These are phyloP conservation scores for Phaeosphaeria sp. DNA, from an alignment of 2,329 filamentous ascomycete genomes.

Conservation along the genomic window DNA sequence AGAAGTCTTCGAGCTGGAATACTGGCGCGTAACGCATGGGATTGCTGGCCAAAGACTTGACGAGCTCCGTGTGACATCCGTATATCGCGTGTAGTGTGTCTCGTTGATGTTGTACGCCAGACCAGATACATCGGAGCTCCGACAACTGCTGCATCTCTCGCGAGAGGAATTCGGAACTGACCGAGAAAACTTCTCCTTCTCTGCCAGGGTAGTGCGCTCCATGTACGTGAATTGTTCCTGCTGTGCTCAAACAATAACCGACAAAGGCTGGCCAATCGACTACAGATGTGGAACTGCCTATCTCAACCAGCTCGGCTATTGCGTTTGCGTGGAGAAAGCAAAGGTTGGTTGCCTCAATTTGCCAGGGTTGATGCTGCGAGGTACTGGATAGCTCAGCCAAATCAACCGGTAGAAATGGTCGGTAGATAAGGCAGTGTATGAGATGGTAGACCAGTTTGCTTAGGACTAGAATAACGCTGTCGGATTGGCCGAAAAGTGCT, in stretches of 20 bases:
- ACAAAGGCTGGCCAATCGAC: constrained; percentile 88
- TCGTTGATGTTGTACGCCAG: constrained; percentile 78
- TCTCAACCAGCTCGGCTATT: constrained; percentile 80
- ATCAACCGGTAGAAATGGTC: constrained; percentile 85
- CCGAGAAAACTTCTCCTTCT: constrained; percentile 68
- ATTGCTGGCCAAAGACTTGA: constrained; percentile 72
- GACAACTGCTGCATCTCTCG: constrained; percentile 80
- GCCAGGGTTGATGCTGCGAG: constrained; percentile 89
- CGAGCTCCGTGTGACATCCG: constrained; percentile 79
- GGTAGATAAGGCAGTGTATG: constrained; percentile 84
- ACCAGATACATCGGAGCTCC: constrained; percentile 77
- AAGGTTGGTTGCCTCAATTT: constrained; percentile 87
- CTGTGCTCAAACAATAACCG: constrained; percentile 84
- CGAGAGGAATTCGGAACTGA: constrained; percentile 72
- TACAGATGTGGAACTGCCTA: constrained; percentile 74
- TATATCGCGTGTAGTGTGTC: constrained; percentile 81
- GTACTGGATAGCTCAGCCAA: constrained; percentile 79
- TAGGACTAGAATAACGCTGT: constrained; percentile 79
- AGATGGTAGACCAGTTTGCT: constrained; percentile 89
- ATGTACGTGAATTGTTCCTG: constrained; percentile 87
- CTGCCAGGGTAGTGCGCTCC: constrained; percentile 77
- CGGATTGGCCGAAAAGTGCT: constrained; percentile 75
- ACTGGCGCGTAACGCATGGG: constrained; percentile 77
- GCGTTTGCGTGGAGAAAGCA: constrained; percentile 88
- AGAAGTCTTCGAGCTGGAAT: constrained; percentile 87